Conservation (phyloP, 306 rosid species). For the Begonia loranthoides region DNA sequence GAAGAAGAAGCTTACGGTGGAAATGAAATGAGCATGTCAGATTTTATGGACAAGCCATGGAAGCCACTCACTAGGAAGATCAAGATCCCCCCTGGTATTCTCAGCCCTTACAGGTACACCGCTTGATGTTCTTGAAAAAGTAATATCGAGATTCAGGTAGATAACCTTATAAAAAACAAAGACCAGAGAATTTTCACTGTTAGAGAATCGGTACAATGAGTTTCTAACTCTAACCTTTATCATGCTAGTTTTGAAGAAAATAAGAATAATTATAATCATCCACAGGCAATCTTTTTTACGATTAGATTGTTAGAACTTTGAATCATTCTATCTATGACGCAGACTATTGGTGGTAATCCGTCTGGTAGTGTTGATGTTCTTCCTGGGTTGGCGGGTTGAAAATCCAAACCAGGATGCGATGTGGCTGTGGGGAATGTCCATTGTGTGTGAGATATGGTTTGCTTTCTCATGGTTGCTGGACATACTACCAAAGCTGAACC, state of each 20-base stretch:
- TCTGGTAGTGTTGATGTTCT: conserved; percentile 23
- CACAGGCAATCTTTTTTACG: no score
- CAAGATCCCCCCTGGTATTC: conserved; percentile 31
- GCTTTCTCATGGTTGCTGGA: conserved; percentile 76
- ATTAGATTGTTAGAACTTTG: no score
- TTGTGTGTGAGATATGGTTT: conserved; percentile 83
- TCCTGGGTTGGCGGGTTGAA: conserved; percentile 41
- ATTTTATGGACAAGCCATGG: conserved; percentile 88
- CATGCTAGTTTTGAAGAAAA: no score
- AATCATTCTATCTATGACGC: conserved; percentile 2
- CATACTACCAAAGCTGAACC: conserved; percentile 58
- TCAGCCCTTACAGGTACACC: conserved; percentile 71
- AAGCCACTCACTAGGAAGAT: conserved; percentile 70
- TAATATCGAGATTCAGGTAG: no score
- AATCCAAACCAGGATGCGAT: conserved; percentile 70
- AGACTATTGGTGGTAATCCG: conserved; percentile 50
- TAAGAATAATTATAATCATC: no score
- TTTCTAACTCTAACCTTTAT: no score
- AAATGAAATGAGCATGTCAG: conserved; percentile 42
- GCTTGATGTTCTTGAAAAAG: no score
- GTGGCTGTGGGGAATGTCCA: conserved; percentile 81
- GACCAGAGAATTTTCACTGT: no score
- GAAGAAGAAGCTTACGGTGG: conserved; percentile 35
- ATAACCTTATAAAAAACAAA: no score
- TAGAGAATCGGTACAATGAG: no score